Conservation (phyloP, 202 grass and related monocot species). For the Cymbopogon flexuosus region DNA sequence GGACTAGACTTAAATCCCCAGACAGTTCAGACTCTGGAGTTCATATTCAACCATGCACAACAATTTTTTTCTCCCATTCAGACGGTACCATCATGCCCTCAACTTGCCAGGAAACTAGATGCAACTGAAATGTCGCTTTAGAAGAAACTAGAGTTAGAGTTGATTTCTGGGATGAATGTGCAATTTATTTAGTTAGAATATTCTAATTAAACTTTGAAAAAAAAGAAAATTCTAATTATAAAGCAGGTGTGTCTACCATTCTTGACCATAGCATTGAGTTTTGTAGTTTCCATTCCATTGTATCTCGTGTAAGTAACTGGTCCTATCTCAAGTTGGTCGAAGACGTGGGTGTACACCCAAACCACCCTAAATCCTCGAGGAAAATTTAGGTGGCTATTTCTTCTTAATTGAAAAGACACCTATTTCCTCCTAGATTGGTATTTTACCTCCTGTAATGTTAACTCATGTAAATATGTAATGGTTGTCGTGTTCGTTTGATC, state of each 20-base stretch:
- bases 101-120: neutral
- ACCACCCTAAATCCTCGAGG: neutral
- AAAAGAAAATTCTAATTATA: neutral
- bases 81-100: neutral
- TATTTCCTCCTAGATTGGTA: neutral
- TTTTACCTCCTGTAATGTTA: neutral
- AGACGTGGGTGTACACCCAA: neutral
- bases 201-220: neutral
- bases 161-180: neutral
- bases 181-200: neutral
- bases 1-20: slow-evolving; percentile 14
- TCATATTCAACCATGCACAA: neutral
- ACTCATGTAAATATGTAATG: too few relatives aligned
- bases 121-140: slow-evolving; percentile 3
- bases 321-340: neutral
- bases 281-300: neutral
- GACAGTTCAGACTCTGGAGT: slow-evolving; percentile 9
- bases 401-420: neutral
- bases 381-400: neutral
- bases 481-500: neutral
- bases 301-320: neutral
- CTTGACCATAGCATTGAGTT: neutral
- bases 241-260: neutral
- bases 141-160: neutral
- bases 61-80: neutral